phyloP scores from a whole-genome alignment of 192 early-diverging fungal species.

The Coemansia sp. region DNA sequence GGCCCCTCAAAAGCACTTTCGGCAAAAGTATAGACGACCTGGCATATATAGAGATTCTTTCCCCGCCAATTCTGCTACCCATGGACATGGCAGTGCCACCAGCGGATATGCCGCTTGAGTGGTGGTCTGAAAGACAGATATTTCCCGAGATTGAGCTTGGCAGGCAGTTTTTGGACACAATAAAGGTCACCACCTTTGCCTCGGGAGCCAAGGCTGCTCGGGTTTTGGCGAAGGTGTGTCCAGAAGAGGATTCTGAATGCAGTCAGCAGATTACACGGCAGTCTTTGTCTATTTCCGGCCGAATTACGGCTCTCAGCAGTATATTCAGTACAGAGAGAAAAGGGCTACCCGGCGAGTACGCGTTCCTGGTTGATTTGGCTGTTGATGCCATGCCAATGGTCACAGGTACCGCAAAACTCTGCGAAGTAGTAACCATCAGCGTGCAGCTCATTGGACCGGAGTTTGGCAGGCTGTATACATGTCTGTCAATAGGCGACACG shows the following conservation, averaged over 20 bases:
- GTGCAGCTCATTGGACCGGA: conserved; percentile 12
- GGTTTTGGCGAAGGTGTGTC: neutral
- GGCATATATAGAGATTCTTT: conserved; percentile 27
- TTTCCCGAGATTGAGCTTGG: conserved; percentile 19
- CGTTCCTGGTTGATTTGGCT: conserved; percentile 15
- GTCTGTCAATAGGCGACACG: conserved; percentile 19
- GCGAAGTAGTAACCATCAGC: neutral
- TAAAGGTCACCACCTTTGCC: conserved; percentile 5
- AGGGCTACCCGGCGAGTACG: neutral
- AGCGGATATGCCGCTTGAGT: conserved; percentile 12
- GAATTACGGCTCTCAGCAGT: conserved; percentile 14
- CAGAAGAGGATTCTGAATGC: neutral
- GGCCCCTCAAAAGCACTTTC: conserved; percentile 1
- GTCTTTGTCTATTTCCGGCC: conserved; percentile 11
- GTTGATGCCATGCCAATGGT: conserved; percentile 5
- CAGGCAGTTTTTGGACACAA: conserved; percentile 5
- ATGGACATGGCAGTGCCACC: neutral
- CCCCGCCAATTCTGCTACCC: conserved; percentile 19
- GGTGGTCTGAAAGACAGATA: conserved; percentile 26
- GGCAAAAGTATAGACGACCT: conserved; percentile 7
- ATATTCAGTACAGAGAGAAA: neutral
- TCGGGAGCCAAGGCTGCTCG: neutral
- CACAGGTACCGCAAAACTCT: too few species aligned
- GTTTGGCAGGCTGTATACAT: conserved; percentile 18
- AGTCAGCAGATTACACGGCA: neutral